These are phyloP conservation scores for Carallia brachiata DNA, from an alignment of 345 rosid species.

Conservation along the genomic window DNA sequence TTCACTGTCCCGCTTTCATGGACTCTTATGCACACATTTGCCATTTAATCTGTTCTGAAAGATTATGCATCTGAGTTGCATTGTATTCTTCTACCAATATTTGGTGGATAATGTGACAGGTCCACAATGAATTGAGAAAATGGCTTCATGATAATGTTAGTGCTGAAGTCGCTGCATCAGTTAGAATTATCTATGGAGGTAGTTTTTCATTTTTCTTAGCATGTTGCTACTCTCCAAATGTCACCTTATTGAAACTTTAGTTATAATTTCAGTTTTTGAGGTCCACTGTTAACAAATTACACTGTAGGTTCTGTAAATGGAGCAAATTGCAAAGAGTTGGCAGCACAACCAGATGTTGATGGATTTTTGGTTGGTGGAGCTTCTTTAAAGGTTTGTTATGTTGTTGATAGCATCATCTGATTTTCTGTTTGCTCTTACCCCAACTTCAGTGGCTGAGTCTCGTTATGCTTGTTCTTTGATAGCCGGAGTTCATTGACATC, in stretches of 20 bases:
- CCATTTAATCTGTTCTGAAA: background rate
- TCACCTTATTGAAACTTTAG: too few relatives aligned
- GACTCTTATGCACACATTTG: background rate
- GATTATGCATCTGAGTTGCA: background rate
- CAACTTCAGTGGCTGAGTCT: background rate
- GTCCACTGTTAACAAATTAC: background rate
- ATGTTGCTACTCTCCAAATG: too few relatives aligned
- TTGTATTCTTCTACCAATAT: background rate
- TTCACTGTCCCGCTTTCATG: background rate
- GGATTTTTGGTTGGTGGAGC: conserved; percentile 88
- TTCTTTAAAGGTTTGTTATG: conserved; percentile 52
- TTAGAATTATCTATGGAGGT: conserved; percentile 82
- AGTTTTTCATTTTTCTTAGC: background rate
- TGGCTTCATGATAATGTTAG: conserved; percentile 59
- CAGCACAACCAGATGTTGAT: conserved; percentile 58
- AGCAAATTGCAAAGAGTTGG: conserved; percentile 62
- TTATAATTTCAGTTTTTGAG: background rate
- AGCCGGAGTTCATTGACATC: conserved; percentile 70
- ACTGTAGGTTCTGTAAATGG: conserved; percentile 65
- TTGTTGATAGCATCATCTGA: background rate
- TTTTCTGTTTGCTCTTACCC: background rate
- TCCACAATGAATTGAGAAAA: conserved; percentile 62
- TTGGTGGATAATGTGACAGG: conserved; percentile 32
- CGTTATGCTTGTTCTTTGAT: background rate
- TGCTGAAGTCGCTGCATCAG: conserved; percentile 53